A percentile compares a stretch with the other conserved stretches of the same genome.
These are phyloP conservation scores for Paramecium primaurelia DNA, from an alignment of 73 alveolate genomes.

Conservation along the genomic window DNA sequence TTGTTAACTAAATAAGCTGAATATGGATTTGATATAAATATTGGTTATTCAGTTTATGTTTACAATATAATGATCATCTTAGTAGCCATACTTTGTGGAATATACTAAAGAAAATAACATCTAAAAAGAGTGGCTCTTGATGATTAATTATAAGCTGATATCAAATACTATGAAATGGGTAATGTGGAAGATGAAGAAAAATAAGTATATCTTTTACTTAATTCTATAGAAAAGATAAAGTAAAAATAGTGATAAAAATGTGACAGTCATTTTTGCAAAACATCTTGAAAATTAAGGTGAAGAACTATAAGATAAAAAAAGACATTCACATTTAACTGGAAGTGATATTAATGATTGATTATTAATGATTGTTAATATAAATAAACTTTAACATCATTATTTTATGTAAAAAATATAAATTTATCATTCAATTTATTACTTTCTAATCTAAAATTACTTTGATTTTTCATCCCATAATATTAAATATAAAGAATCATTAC, in stretches of 20 bases:
- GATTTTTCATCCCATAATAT: background rate
- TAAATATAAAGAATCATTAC: background rate
- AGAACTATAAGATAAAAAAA: background rate
- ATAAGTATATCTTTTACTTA: background rate
- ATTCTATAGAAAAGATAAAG: background rate
- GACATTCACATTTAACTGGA: background rate
- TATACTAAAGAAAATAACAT: background rate
- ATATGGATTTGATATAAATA: background rate
- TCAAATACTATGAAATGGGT: constrained; percentile 42
- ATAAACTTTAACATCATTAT: too few relatives aligned
- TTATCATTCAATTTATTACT: background rate
- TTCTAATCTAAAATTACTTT: background rate
- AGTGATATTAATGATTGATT: background rate
- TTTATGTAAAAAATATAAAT: background rate
- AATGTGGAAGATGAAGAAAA: background rate
- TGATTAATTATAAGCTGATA: background rate
- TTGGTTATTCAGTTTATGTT: background rate
- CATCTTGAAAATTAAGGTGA: background rate
- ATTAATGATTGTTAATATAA: background rate
- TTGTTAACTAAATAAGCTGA: background rate
- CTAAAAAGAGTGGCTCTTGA: background rate
- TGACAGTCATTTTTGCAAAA: background rate
- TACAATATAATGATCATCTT: background rate
- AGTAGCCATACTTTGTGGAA: background rate
- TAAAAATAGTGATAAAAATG: background rate